Conservation (phyloP, 1,139 yeast genomes). For the Meyerozyma smithsonii region DNA sequence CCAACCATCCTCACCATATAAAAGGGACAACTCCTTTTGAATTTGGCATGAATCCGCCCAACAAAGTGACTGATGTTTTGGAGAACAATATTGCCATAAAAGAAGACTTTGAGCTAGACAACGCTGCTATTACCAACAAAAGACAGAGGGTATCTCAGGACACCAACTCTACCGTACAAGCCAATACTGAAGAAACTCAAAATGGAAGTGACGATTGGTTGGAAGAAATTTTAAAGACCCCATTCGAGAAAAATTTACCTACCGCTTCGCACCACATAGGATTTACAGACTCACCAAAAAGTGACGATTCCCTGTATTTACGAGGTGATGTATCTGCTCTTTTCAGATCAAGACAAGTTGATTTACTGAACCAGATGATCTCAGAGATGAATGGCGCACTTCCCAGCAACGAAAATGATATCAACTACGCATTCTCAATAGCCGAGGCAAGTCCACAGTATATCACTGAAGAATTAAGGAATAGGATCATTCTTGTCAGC, state of each 20-base stretch:
- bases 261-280: conserved; percentile 55
- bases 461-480: conserved; percentile 50
- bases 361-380: conserved; percentile 42
- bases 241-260: conserved; percentile 51
- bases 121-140: not conserved
- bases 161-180: not conserved
- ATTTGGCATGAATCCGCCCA: conserved; percentile 23
- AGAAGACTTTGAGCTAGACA: not conserved
- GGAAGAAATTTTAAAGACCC: conserved; percentile 58
- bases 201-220: conserved; percentile 54
- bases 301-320: conserved; percentile 6
- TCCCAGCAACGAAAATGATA: conserved; percentile 7
- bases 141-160: not conserved
- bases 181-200: not conserved
- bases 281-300: conserved; percentile 35
- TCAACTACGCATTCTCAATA: conserved; percentile 13
- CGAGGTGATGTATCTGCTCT: conserved; percentile 43
- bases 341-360: conserved; percentile 58
- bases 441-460: conserved; percentile 11
- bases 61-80: conserved; percentile 17
- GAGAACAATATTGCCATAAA: not conserved
- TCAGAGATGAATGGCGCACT: conserved; percentile 9
- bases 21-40: conserved; percentile 38
- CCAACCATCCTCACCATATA: conserved; percentile 33
- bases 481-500: conserved; percentile 48